Percentiles rank a stretch among this genome's conserved stretches.
phyloP scores from a whole-genome alignment of 768 basidiomycete genomes.

The Lactifluus rugatus region DNA sequence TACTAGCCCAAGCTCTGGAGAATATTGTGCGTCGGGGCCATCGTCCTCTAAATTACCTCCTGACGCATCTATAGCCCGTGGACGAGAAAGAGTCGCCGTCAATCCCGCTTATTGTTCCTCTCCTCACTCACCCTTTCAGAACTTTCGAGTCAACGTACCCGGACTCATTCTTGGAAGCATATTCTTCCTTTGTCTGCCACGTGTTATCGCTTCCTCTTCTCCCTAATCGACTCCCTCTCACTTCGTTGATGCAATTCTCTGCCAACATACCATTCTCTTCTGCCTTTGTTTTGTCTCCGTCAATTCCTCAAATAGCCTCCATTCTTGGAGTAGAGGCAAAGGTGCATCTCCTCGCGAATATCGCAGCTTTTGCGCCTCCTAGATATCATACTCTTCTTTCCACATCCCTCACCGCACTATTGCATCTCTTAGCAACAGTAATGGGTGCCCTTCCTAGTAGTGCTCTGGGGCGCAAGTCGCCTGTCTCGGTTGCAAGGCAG shows the following conservation, averaged over 20 bases:
- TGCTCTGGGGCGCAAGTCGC: conserved; percentile 39
- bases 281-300: conserved; percentile 27
- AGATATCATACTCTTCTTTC: conserved; percentile 44
- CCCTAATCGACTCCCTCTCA: conserved; percentile 61
- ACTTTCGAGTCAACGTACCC: neutral
- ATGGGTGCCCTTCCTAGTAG: conserved; percentile 44
- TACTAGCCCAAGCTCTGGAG: conserved; percentile 32
- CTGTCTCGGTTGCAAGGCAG: conserved; percentile 1
- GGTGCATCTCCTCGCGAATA: conserved; percentile 64
- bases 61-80: conserved; percentile 33
- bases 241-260: conserved; percentile 54
- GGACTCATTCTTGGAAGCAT: conserved; percentile 11
- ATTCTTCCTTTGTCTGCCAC: conserved; percentile 5
- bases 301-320: conserved; percentile 16
- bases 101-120: conserved; percentile 42
- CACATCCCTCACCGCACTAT: conserved; percentile 40
- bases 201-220: conserved; percentile 48
- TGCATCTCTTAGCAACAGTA: conserved; percentile 42
- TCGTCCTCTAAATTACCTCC: neutral
- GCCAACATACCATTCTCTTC: conserved; percentile 49
- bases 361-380: conserved; percentile 53
- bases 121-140: conserved; percentile 60
- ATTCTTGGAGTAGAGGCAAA: conserved; percentile 25
- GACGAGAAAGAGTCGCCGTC: conserved; percentile 46
- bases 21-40: conserved; percentile 39